phyloP scores from a whole-genome alignment of 352 stramenopile species.

The Pythium periplocum region DNA sequence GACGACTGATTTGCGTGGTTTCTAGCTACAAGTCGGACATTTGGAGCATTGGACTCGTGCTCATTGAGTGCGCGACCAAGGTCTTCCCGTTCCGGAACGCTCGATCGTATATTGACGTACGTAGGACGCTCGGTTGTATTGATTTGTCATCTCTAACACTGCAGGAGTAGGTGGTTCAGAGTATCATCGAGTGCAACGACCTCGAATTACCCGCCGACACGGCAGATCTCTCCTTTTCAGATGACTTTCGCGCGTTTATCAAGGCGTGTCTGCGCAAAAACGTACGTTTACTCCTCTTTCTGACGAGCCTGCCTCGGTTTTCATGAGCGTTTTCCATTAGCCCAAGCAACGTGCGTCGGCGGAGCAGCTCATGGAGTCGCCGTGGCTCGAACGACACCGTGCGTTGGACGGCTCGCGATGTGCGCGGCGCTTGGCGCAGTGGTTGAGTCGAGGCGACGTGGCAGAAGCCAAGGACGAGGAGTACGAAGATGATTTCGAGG shows the following conservation, averaged over 20 bases:
- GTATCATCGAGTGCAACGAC: constrained; percentile 59
- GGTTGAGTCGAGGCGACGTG: constrained; percentile 19
- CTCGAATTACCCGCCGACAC: constrained; percentile 33
- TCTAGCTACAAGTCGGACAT: constrained; percentile 74
- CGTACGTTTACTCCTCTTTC: constrained; percentile 17
- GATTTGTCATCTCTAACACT: too few relatives aligned
- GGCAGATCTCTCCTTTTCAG: constrained; percentile 26
- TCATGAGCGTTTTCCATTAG: constrained; percentile 12
- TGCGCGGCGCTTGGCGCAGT: constrained; percentile 24
- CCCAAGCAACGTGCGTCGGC: constrained; percentile 51
- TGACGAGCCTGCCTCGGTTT: neutral
- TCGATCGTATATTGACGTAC: constrained; percentile 63
- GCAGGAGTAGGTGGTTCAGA: constrained; percentile 51
- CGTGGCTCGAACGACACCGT: constrained; percentile 54
- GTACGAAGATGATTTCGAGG: constrained; percentile 47
- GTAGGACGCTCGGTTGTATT: constrained; percentile 2
- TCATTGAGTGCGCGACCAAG: constrained; percentile 64
- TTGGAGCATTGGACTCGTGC: constrained; percentile 69
- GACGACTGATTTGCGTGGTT: neutral
- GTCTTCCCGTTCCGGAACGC: constrained; percentile 49
- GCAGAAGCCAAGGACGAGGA: constrained; percentile 4
- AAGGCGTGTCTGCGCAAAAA: constrained; percentile 59
- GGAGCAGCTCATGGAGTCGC: constrained; percentile 39
- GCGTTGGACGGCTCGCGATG: constrained; percentile 30
- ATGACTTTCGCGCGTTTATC: constrained; percentile 56